Percentiles rank a stretch among this genome's conserved stretches.
phyloP scores from a whole-genome alignment of 1,284 basidiomycete genomes.

The Meripilus lineatus region DNA sequence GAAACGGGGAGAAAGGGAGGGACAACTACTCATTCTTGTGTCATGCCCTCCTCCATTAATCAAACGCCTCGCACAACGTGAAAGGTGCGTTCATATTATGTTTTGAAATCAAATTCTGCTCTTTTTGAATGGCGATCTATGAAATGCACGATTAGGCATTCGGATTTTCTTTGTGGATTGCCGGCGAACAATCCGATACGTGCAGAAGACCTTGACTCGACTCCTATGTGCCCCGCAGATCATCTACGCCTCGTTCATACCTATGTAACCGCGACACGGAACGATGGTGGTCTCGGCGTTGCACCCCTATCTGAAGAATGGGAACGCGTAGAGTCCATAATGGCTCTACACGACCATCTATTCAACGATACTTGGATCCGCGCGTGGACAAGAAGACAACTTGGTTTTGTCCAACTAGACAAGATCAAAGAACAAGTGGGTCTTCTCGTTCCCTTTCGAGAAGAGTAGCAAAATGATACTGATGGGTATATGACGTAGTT shows the following conservation, averaged over 20 bases:
- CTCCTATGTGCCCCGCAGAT: slow-evolving; percentile 61
- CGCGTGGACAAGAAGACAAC: slow-evolving; percentile 56
- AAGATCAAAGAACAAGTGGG: slow-evolving; percentile 58
- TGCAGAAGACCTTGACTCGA: slow-evolving; percentile 34
- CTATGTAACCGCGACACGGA: slow-evolving; percentile 64
- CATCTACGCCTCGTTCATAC: slow-evolving; percentile 76
- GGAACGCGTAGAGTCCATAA: slow-evolving; percentile 75
- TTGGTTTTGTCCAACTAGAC: slow-evolving; percentile 55
- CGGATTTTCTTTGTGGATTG: slow-evolving; percentile 60
- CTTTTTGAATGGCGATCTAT: background rate
- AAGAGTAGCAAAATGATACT: slow-evolving; percentile 2
- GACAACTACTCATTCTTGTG: slow-evolving; percentile 79
- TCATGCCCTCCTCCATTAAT: slow-evolving; percentile 64
- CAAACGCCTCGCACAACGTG: slow-evolving; percentile 61
- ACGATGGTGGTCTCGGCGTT: slow-evolving; percentile 79
- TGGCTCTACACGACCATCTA: slow-evolving; percentile 77
- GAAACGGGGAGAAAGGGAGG: slow-evolving; percentile 66
- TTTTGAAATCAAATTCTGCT: background rate
- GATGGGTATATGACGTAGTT: slow-evolving; percentile 46
- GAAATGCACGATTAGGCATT: slow-evolving; percentile 36
- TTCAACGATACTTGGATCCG: slow-evolving; percentile 76
- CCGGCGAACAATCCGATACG: slow-evolving; percentile 47
- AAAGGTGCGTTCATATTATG: slow-evolving; percentile 63
- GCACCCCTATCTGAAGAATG: slow-evolving; percentile 67
- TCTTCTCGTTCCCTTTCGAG: slow-evolving; percentile 6